Evolutionary conservation across 345 rosid genomes (phyloP).

Genomic region (Rhizophora apiculata): DNA sequence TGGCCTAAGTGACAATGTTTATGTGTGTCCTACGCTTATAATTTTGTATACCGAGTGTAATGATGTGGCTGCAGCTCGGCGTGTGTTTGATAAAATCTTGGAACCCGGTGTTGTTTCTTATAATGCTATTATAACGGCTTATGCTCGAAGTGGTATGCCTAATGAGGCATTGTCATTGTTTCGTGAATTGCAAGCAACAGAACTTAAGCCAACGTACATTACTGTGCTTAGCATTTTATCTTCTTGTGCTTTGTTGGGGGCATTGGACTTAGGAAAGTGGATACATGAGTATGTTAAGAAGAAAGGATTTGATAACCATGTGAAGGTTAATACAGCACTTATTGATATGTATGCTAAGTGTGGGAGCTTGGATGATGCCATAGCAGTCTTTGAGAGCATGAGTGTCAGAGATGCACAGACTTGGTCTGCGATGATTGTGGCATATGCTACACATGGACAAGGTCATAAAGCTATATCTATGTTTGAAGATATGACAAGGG

Average conservation of each 20-base stretch:
- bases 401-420: constrained; percentile 32
- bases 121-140: constrained; percentile 36
- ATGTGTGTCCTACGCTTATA: constrained; percentile 29
- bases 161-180: constrained; percentile 38
- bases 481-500: constrained; percentile 35
- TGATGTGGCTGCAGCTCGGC: constrained; percentile 14
- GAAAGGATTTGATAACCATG: constrained; percentile 21
- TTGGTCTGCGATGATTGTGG: constrained; percentile 47
- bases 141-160: constrained; percentile 20
- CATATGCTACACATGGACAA: constrained; percentile 42
- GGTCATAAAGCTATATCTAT: constrained; percentile 32
- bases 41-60: constrained; percentile 18
- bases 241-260: constrained; percentile 37
- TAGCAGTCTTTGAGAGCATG: constrained; percentile 37
- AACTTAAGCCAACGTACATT: constrained; percentile 36
- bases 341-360: constrained; percentile 49
- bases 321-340: constrained; percentile 38
- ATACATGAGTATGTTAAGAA: constrained; percentile 31
- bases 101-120: constrained; percentile 37
- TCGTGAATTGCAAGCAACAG: constrained; percentile 31
- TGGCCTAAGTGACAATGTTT: constrained; percentile 44
- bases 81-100: constrained; percentile 17
- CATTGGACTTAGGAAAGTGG: constrained; percentile 34
- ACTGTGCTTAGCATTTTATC: constrained; percentile 37
- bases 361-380: constrained; percentile 38